Percentiles rank a stretch among this genome's conserved stretches.
phyloP scores from a whole-genome alignment of 2,329 filamentous ascomycete species.

The Trichoderma gracile region DNA sequence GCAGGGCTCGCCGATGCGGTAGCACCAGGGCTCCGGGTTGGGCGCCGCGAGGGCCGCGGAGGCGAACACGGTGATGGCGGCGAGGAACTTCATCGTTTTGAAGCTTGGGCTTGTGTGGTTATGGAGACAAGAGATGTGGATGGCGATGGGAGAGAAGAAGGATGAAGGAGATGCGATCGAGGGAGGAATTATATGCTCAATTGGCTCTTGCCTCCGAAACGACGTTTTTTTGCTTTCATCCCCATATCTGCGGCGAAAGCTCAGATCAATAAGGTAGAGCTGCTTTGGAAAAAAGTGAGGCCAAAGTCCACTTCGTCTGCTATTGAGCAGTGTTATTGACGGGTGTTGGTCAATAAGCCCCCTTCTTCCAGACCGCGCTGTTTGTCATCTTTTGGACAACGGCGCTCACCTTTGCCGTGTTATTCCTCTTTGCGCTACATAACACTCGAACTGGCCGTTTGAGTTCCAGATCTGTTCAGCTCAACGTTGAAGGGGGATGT shows the following conservation, averaged over 20 bases:
- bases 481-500: not conserved
- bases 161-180: not conserved
- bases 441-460: not conserved
- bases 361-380: too few relatives aligned
- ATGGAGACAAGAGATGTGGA: conserved; percentile 7
- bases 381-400: too few relatives aligned
- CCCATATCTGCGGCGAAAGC: not conserved
- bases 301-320: not conserved
- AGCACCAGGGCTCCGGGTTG: conserved; percentile 33
- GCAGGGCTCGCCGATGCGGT: conserved; percentile 32
- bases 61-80: conserved; percentile 32
- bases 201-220: not conserved
- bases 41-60: conserved; percentile 29
- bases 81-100: conserved; percentile 35
- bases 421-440: not conserved
- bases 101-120: not conserved
- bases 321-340: conserved; percentile 24
- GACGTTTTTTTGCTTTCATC: not conserved
- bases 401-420: not conserved
- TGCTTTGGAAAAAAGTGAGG: not conserved
- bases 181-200: conserved; percentile 6
- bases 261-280: conserved; percentile 7
- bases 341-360: conserved; percentile 18
- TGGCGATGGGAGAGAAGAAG: not conserved
- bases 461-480: not conserved